Evolutionary conservation across 306 rosid genomes (phyloP).

Genomic region (Crotalaria pallida): DNA sequence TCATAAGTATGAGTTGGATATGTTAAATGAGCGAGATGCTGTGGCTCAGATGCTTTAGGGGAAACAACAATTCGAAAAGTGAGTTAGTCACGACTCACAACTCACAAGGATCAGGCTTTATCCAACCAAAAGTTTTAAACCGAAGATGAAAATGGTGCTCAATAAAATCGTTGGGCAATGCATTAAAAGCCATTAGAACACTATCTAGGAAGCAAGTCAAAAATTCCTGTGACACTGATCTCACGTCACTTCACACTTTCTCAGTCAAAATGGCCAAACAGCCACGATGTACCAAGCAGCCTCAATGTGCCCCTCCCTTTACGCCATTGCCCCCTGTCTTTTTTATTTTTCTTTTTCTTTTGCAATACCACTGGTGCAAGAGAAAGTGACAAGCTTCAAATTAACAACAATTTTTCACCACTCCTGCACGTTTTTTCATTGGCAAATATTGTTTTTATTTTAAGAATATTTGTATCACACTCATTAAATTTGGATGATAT

Average conservation of each 20-base stretch:
- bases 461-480: no score
- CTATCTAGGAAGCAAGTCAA: slow-evolving; percentile 11
- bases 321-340: not conserved
- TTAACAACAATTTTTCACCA: no score
- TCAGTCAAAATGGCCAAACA: slow-evolving; percentile 25
- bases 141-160: not conserved
- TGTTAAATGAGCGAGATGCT: no score
- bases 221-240: slow-evolving; percentile 29
- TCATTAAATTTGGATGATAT: no score
- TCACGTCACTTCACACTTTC: slow-evolving; percentile 29
- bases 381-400: not conserved
- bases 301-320: slow-evolving; percentile 8
- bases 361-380: not conserved
- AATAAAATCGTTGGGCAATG: slow-evolving; percentile 13
- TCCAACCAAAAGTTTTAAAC: no score
- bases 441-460: no score
- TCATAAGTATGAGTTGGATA: no score
- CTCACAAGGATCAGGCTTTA: no score
- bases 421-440: no score
- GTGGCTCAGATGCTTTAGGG: no score
- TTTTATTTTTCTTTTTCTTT: not conserved
- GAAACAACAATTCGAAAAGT: no score
- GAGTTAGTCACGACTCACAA: no score
- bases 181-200: not conserved
- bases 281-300: not conserved